Evolutionary conservation across 2,329 filamentous ascomycete genomes (phyloP), one percentile per base, ranked within the genome.

Genomic region (Sphaerostilbella broomeana): DNA sequence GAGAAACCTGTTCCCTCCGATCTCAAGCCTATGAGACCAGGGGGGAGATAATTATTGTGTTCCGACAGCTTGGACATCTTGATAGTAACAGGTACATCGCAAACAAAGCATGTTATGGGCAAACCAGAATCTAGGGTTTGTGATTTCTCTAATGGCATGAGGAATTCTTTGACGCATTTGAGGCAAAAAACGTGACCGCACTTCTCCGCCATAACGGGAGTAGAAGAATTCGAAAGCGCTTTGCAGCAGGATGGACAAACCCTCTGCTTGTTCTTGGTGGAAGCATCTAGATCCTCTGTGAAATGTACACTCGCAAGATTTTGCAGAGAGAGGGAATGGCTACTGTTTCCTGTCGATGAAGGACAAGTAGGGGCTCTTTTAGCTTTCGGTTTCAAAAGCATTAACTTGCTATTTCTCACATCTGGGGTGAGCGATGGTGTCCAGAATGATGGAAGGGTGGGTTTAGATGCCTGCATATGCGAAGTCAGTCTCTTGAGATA

Each of bases 1-100:
- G 90, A 89, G 61, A 95, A 97, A 0, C 90, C 90, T 0, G 90
- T 97, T 1, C 90, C 90, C 52, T 95, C 90, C 24, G 82, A 86
- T 49, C 77, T 80, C 34, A 97, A 74, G 54, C 84, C 78, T 3
- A 95, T 81, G 22, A 95, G 57, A 0, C 89, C 89, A 0, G 81
- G 77, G 44, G 71, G 77, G 24, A 83, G 71, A 37, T 68, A 76
- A 24, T 79, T 72, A 50, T 76, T 76, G 28, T 49, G 47, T 42
- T 34, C 54, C 51, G 48, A 56, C 52, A 72, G 61, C 38, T 64
- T 63, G 32, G 63, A 61, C 30, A 62, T 57, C 42, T 61, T 61
- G 20, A 64, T 67, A 6, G 77, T 80, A n/a, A 95, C 63, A 53
- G 88, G 79, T 26, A 76, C 73, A 45, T 94, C 86, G 54, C 90